Base-by-base conservation (phyloP, 805 yeast genomes). In the Candida koratica region DNA sequence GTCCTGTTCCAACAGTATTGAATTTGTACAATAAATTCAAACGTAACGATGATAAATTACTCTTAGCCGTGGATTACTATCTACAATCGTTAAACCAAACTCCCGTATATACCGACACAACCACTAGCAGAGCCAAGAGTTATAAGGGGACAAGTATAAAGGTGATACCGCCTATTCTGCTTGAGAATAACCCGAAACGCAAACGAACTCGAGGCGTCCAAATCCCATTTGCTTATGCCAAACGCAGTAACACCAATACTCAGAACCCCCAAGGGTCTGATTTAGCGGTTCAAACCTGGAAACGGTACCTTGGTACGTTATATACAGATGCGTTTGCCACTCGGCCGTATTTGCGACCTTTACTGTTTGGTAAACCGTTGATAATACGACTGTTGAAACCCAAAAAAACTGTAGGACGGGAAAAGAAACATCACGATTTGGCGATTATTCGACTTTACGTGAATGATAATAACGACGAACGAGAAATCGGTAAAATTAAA, bases 401-500 rank as follows among this genome's bases (percentile, higher is more conserved):
- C n/a, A 59, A 39, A 39, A 42, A 39, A 20, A 23, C 37, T 16
- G 36, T 33, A 3, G 34, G 41, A 4, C 41, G 43, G 25, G 41
- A 36, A 22, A 41, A 30, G 18, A 56, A 52, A 32, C 42, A 42
- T 30, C 50, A 49, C 17, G 58, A 56, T 23, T 45, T 60, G 2
- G 58, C 69, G 1, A 58, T 65, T 5, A 56, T 67, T 8, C 44
- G 73, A 27, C 42, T 67, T 10, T 56, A 51, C 39, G 56, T 63
- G 2, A 37, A 20, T 19, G 46, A 46, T 8, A 40, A 38, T 1
- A 46, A 56, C 10, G 46, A 41, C n/a, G 60, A 53, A 9, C 45
- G 83, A 41, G 95, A 85, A 52, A 64, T 89, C 19, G 97, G 93
- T 0, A 71, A 95, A 45, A 53, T 85, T 1, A 80, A 85, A 0